Percentiles rank a stretch among this genome's conserved stretches.
Evolutionary conservation across 2,329 filamentous ascomycete genomes (phyloP).

Genomic region (Chrysoporthe austroafricana): DNA sequence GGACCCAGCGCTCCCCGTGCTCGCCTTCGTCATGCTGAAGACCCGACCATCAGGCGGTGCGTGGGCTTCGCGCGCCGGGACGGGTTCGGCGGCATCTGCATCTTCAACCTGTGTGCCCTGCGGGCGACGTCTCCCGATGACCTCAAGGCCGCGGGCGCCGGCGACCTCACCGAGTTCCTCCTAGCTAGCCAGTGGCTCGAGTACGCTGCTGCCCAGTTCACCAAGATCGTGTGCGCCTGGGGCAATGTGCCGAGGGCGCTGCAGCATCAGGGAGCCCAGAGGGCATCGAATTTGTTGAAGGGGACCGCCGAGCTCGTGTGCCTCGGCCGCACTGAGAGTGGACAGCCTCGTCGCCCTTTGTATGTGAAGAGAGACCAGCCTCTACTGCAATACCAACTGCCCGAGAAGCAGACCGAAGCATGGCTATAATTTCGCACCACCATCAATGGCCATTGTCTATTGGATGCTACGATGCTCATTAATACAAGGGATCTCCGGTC

Average conservation of each 20-base stretch:
- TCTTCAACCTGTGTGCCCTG: slow-evolving; percentile 5
- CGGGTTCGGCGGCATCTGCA: neutral
- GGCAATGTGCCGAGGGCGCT: neutral
- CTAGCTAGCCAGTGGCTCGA: neutral
- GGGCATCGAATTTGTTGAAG: neutral
- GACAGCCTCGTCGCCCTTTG: neutral
- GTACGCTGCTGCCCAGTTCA: neutral
- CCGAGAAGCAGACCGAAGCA: neutral
- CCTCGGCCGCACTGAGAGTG: neutral
- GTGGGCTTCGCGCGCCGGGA: neutral
- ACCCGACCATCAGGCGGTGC: slow-evolving; percentile 1
- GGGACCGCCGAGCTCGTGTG: neutral
- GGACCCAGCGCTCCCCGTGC: neutral
- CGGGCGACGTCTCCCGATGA: neutral
- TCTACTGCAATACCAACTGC: neutral
- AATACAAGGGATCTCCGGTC: too few species aligned
- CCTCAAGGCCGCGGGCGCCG: neutral
- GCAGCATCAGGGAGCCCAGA: neutral
- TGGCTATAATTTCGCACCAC: neutral
- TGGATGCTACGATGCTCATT: too few species aligned
- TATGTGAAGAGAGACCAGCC: neutral
- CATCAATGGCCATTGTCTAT: neutral
- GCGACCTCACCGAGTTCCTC: neutral
- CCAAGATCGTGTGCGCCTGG: neutral
- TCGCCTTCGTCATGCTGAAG: slow-evolving; percentile 11